phyloP scores from a whole-genome alignment of 192 early-diverging fungal genomes.

The Mortierella claussenii region DNA sequence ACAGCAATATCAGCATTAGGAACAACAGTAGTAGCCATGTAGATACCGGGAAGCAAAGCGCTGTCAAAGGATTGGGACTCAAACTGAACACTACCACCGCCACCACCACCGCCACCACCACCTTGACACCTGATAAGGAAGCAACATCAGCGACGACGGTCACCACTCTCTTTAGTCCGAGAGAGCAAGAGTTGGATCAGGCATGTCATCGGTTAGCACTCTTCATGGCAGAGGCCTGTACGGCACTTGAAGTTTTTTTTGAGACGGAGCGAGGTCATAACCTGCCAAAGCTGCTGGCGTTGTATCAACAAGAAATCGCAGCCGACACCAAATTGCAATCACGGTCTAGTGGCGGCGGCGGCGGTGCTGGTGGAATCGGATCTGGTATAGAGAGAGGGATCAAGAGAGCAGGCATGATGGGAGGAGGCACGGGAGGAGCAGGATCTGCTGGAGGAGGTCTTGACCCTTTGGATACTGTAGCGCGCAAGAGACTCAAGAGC shows the following conservation, averaged over 20 bases:
- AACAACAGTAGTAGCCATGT: too few relatives aligned
- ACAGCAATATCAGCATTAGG: neutral
- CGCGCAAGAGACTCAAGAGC: slow-evolving; percentile 11
- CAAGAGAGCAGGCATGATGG: slow-evolving; percentile 4
- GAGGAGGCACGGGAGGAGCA: neutral
- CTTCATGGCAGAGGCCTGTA: slow-evolving; percentile 11
- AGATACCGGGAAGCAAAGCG: neutral
- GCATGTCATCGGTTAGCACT: slow-evolving; percentile 12
- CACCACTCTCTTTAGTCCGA: too few relatives aligned
- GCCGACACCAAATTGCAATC: slow-evolving; percentile 25
- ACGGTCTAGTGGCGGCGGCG: too few relatives aligned
- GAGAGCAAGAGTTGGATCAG: neutral
- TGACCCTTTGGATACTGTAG: slow-evolving; percentile 2
- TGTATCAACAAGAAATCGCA: slow-evolving; percentile 20
- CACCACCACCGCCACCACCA: neutral
- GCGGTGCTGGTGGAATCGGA: neutral
- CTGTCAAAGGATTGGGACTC: slow-evolving; percentile 3
- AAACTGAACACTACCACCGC: neutral
- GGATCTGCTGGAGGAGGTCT: neutral
- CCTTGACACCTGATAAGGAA: neutral
- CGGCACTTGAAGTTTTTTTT: slow-evolving; percentile 25
- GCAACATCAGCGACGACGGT: too few relatives aligned
- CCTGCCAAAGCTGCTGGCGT: slow-evolving; percentile 16
- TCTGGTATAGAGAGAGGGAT: slow-evolving; percentile 20
- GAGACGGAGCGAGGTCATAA: slow-evolving; percentile 19